Evolutionary conservation across 2,329 filamentous ascomycete species (phyloP), one percentile per base, ranked within the genome.

Genomic region (Aspergillus chevalieri): DNA sequence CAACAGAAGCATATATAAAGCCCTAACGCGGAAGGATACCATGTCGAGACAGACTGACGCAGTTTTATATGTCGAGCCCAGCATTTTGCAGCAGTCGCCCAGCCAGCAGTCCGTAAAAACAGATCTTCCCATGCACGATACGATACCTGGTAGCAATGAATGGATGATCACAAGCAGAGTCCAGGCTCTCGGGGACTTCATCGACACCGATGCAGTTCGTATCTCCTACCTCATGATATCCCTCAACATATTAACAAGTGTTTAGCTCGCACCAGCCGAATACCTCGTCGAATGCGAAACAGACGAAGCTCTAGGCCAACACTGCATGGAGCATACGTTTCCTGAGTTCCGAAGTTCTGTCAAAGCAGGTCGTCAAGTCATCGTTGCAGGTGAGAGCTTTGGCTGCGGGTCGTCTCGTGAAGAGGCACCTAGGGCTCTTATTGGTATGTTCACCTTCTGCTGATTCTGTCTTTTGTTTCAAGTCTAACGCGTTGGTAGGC

Each of bases 351-450:
- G 72, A 0, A 43, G 62, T 4, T 62, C 56, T 6, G 70, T 67
- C 9, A 60, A 63, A 36, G 54, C 68, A 21, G 72, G 70, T 0
- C 61, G 61, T 42, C 63, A 68, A 15, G 56, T 77, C n/a, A 62
- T 76, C 8, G 73, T 78, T 0, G 75, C 73, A 0, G 73, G 73
- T 0, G 67, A 72, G 43, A 71, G 65, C 0, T 78, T 78, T 53
- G 74, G 74, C 2, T 69, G 67, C 46, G 75, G 74, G 6, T 75
- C 73, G 0, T 74, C 70, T 8, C 66, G 74, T 0, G 69, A 76
- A 54, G 62, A 74, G 28, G 74, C 75, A n/a, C 1, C 69, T 73
- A 2, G 64, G 58, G 43, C 71, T 72, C 6, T 58, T 76, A 5
- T 68, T 39, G 70, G 67, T 59, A 50, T 39, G 46, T 21, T 7